Evolutionary conservation across 2,329 filamentous ascomycete species (phyloP).

Genomic region (Paecilomyces sp.): DNA sequence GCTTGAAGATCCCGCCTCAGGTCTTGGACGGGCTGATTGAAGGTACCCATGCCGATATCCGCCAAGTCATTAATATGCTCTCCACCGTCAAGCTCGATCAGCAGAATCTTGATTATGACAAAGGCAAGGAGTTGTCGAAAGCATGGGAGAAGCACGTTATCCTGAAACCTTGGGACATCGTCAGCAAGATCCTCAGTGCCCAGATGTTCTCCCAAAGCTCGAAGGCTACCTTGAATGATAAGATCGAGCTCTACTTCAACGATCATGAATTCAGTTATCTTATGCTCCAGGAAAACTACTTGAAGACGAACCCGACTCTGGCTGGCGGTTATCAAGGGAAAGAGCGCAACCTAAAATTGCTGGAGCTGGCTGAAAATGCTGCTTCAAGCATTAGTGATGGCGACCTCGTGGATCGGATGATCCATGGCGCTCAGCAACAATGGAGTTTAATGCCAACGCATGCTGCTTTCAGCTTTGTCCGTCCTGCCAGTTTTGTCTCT

Average conservation of each 20-base stretch:
- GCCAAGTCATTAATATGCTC: constrained; percentile 98
- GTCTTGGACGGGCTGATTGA: constrained; percentile 93
- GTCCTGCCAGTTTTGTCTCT: constrained; percentile 78
- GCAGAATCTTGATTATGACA: constrained; percentile 69
- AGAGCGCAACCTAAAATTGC: constrained; percentile 69
- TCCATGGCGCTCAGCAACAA: constrained; percentile 94
- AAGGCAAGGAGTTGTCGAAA: constrained; percentile 91
- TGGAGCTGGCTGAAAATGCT: constrained; percentile 80
- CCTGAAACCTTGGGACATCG: constrained; percentile 97
- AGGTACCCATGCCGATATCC: constrained; percentile 89
- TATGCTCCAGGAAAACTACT: constrained; percentile 98
- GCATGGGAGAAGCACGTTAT: constrained; percentile 98
- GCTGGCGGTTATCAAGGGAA: constrained; percentile 56
- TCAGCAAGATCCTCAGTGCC: constrained; percentile 80
- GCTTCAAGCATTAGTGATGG: constrained; percentile 96
- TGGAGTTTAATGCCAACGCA: constrained; percentile 98
- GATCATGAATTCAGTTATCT: constrained; percentile 96
- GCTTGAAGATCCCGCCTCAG: constrained; percentile 71
- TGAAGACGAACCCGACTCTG: constrained; percentile 69
- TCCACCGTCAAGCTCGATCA: constrained; percentile 88
- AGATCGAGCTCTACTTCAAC: constrained; percentile 98
- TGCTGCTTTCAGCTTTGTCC: constrained; percentile 89
- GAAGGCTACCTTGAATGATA: constrained; percentile 87
- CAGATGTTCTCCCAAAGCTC: constrained; percentile 79
- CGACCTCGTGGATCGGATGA: constrained; percentile 94